Evolutionary conservation across 768 basidiomycete species (phyloP).

Genomic region (Amanita molliuscula): DNA sequence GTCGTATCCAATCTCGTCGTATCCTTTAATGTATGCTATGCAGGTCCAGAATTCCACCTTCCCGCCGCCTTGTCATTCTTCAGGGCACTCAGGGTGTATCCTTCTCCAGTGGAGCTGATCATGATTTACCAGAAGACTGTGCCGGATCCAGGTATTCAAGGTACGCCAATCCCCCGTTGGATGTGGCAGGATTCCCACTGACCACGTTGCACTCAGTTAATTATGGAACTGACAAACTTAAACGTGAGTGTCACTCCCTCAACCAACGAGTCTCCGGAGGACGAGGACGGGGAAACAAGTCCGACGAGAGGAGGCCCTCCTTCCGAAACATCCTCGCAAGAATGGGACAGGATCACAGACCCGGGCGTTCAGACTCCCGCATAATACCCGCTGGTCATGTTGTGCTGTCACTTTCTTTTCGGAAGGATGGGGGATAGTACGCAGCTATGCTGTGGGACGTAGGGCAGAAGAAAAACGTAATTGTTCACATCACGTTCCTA

Average conservation of each 20-base stretch:
- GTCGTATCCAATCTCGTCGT: background rate
- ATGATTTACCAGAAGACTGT: slow-evolving; percentile 92
- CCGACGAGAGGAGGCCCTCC: slow-evolving; percentile 53
- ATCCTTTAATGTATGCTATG: slow-evolving; percentile 4
- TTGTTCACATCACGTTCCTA: slow-evolving; percentile 9
- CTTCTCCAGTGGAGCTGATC: slow-evolving; percentile 88
- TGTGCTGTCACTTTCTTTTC: slow-evolving; percentile 9
- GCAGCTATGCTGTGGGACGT: slow-evolving; percentile 12
- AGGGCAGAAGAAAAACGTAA: slow-evolving; percentile 11
- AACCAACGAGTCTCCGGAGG: slow-evolving; percentile 14
- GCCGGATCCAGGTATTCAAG: slow-evolving; percentile 71
- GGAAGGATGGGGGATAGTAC: slow-evolving; percentile 11
- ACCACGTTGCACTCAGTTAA: slow-evolving; percentile 25
- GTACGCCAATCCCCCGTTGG: slow-evolving; percentile 22
- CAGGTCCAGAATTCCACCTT: slow-evolving; percentile 72
- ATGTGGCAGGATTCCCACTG: background rate
- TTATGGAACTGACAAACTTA: slow-evolving; percentile 55
- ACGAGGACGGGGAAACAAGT: slow-evolving; percentile 49
- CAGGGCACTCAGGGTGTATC: slow-evolving; percentile 90
- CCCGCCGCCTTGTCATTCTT: slow-evolving; percentile 86
- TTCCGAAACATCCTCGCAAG: slow-evolving; percentile 82
- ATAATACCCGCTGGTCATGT: slow-evolving; percentile 12
- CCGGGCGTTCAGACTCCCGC: slow-evolving; percentile 47
- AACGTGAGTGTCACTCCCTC: slow-evolving; percentile 6
- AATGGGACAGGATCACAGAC: slow-evolving; percentile 84